These are phyloP conservation scores for Rhodomyrtus psidioides DNA, from an alignment of 441 rosid genomes.

Conservation along the genomic window DNA sequence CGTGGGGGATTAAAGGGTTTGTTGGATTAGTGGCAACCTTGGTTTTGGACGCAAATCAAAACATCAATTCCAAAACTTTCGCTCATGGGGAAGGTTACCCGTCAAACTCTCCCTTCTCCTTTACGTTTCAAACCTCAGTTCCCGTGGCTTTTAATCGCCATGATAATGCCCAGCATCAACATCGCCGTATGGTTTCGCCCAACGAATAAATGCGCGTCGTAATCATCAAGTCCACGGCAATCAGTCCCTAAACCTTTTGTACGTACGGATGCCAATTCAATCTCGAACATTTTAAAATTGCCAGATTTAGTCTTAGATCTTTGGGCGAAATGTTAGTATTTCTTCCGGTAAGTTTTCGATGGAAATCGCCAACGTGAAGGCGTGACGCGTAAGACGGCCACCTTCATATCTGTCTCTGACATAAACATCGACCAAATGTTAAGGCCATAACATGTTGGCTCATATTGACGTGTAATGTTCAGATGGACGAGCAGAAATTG, in stretches of 20 bases:
- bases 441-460: not conserved
- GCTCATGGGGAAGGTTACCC: not conserved
- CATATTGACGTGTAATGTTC: not conserved
- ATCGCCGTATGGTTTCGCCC: not conserved
- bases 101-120: not conserved
- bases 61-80: not conserved
- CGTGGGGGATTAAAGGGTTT: not conserved
- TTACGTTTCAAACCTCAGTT: not conserved
- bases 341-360: rapidly evolving
- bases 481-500: not conserved
- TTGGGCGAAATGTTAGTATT: not conserved
- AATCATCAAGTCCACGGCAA: not conserved
- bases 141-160: not conserved
- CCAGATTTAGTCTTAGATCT: rapidly evolving
- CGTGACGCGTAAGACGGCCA: rapidly evolving
- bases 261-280: rapidly evolving
- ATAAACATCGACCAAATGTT: not conserved
- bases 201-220: not conserved
- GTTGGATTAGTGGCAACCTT: not conserved
- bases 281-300: not conserved
- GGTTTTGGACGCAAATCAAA: not conserved
- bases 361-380: rapidly evolving
- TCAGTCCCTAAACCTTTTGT: rapidly evolving
- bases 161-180: not conserved
- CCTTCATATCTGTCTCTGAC: rapidly evolving